phyloP scores from a whole-genome alignment of 345 rosid species.

The Eucalyptus leucophloia region DNA sequence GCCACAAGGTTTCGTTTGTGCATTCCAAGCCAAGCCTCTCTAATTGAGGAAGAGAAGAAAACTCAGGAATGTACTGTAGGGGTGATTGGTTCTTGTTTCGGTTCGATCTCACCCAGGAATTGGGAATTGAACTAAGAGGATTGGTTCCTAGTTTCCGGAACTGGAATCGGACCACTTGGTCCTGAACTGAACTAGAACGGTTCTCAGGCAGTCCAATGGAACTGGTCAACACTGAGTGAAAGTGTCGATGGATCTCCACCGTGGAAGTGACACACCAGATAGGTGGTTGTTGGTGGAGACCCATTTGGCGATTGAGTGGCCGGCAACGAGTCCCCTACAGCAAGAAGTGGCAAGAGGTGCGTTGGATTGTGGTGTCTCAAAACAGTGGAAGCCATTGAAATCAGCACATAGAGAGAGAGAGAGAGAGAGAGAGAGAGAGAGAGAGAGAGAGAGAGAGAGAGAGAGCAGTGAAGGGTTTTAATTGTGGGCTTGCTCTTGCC shows the following conservation, averaged over 20 bases:
- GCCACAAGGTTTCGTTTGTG: background rate
- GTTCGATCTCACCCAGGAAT: background rate
- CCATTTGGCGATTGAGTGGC: background rate
- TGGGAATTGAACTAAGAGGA: background rate
- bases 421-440: too few species aligned
- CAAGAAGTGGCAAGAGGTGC: background rate
- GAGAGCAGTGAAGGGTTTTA: background rate
- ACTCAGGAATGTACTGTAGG: background rate
- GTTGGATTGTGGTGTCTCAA: background rate
- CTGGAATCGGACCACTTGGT: background rate
- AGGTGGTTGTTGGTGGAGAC: background rate
- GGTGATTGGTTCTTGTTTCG: background rate
- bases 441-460: too few species aligned
- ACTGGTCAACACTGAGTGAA: conserved; percentile 36
- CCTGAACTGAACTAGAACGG: background rate
- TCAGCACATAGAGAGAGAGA: background rate
- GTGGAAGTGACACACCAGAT: background rate
- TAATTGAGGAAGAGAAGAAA: background rate
- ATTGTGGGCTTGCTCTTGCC: background rate
- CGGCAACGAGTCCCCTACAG: background rate
- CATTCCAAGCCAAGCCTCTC: background rate
- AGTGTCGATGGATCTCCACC: conserved; percentile 73
- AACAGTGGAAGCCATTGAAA: background rate
- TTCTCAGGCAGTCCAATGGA: background rate
- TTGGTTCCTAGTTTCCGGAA: background rate